Evolutionary conservation across 2,329 filamentous ascomycete species (phyloP).

Genomic region (Zelopaecilomyces penicillatus): DNA sequence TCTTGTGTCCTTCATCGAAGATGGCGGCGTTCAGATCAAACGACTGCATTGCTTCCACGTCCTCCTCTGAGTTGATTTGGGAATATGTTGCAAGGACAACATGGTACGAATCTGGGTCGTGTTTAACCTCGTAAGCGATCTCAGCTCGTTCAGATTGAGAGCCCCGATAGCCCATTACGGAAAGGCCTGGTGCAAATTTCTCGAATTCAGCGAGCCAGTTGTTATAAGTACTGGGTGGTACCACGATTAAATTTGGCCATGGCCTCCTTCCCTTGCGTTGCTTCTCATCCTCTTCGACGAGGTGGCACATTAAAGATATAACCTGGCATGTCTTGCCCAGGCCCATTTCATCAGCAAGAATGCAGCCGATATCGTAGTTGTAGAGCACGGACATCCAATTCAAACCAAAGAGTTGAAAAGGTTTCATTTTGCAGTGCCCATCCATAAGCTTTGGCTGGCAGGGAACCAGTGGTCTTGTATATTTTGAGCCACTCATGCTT

Average conservation of each 20-base stretch:
- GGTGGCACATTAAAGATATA: slow-evolving; percentile 79
- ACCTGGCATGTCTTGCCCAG: slow-evolving; percentile 95
- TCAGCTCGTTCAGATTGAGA: slow-evolving; percentile 56
- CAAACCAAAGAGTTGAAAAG: slow-evolving; percentile 87
- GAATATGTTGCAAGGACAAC: slow-evolving; percentile 53
- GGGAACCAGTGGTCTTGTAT: slow-evolving; percentile 36
- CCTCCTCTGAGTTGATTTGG: slow-evolving; percentile 45
- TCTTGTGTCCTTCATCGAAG: slow-evolving; percentile 88
- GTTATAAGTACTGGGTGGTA: slow-evolving; percentile 86
- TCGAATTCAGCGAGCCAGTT: slow-evolving; percentile 93
- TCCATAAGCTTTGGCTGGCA: slow-evolving; percentile 72
- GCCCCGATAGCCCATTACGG: slow-evolving; percentile 64
- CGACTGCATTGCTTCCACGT: slow-evolving; percentile 41
- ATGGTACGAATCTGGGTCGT: slow-evolving; percentile 56
- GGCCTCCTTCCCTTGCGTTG: slow-evolving; percentile 26
- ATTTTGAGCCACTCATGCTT: slow-evolving; percentile 26
- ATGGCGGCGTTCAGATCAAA: slow-evolving; percentile 51
- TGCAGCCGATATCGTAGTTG: slow-evolving; percentile 71
- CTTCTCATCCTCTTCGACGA: slow-evolving; percentile 55
- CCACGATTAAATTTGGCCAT: slow-evolving; percentile 75
- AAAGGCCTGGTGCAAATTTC: slow-evolving; percentile 71
- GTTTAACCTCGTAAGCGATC: slow-evolving; percentile 58
- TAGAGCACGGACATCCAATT: slow-evolving; percentile 91
- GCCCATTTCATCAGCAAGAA: slow-evolving; percentile 96
- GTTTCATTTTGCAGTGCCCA: slow-evolving; percentile 69